Conservation (phyloP, 1,284 basidiomycete genomes). For the Phellopilus nigrolimitatus region DNA sequence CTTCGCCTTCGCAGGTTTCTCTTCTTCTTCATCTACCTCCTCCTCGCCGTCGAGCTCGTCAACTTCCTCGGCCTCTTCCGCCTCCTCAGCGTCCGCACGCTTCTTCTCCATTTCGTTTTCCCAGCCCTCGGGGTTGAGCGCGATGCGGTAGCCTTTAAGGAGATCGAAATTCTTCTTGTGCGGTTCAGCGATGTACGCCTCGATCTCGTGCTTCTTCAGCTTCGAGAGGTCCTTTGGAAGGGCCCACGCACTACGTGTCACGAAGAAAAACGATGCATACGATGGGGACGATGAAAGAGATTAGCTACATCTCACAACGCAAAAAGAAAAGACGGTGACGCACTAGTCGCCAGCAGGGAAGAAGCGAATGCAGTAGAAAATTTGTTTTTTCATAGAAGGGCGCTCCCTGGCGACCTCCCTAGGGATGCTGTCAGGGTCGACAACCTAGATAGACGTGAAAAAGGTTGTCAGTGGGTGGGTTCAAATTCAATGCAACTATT, state of each 20-base stretch:
- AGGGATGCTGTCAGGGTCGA: conserved; percentile 66
- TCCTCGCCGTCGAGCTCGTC: conserved; percentile 60
- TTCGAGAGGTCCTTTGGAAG: conserved; percentile 77
- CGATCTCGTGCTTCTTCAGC: conserved; percentile 78
- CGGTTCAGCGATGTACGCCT: conserved; percentile 73
- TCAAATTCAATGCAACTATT: conserved; percentile 4
- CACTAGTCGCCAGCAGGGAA: conserved; percentile 91
- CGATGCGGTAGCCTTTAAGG: conserved; percentile 76
- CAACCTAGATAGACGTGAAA: conserved; percentile 46
- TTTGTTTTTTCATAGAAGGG: conserved; percentile 53
- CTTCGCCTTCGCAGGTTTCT: conserved; percentile 34
- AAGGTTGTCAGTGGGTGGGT: conserved; percentile 4
- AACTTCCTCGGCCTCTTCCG: conserved; percentile 60
- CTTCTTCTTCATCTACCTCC: conserved; percentile 49
- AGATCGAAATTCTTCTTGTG: conserved; percentile 76
- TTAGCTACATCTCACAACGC: conserved; percentile 6
- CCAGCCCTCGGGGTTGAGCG: conserved; percentile 79
- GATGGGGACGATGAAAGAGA: conserved; percentile 7
- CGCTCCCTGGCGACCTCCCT: conserved; percentile 60
- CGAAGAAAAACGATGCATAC: conserved; percentile 20
- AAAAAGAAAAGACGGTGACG: conserved; percentile 34
- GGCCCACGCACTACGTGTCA: conserved; percentile 72
- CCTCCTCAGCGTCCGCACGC: conserved; percentile 44
- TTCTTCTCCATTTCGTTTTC: conserved; percentile 50
- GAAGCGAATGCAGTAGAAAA: conserved; percentile 79